Evolutionary conservation across 805 yeast genomes (phyloP).

Genomic region (Candida silvicultrix): DNA sequence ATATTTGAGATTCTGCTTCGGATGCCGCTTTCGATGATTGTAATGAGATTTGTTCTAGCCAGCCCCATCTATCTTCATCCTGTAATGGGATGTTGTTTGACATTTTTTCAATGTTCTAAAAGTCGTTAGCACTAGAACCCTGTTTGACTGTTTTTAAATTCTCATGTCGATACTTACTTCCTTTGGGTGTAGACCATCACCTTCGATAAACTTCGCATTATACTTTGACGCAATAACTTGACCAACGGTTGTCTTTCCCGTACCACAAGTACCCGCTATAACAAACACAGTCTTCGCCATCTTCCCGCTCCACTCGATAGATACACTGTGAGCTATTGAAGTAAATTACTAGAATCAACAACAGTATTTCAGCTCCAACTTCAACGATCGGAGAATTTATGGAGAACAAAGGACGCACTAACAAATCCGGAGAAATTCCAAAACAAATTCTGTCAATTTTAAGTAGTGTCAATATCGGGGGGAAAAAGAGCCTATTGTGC

Average conservation of each 20-base stretch:
- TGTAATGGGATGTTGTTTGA: conserved; percentile 68
- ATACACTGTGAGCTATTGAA: too few relatives aligned
- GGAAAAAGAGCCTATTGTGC: too few relatives aligned
- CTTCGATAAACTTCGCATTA: conserved; percentile 65
- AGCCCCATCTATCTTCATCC: conserved; percentile 90
- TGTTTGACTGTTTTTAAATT: too few relatives aligned
- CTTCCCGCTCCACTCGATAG: too few relatives aligned
- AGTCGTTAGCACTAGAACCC: not conserved
- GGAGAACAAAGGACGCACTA: not conserved
- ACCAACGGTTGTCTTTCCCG: conserved; percentile 87
- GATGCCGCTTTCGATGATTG: conserved; percentile 33
- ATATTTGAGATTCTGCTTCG: conserved; percentile 21
- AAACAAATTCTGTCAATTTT: too few relatives aligned
- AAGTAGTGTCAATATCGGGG: too few relatives aligned
- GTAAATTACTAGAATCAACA: too few relatives aligned
- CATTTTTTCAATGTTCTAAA: conserved; percentile 75
- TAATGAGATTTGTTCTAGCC: conserved; percentile 57
- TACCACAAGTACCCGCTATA: conserved; percentile 94
- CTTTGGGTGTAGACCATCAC: conserved; percentile 73
- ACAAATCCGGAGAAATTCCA: not conserved
- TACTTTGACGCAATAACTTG: conserved; percentile 38
- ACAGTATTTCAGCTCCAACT: too few relatives aligned
- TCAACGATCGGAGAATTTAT: not conserved
- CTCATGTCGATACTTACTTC: conserved; percentile 18
- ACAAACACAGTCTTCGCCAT: conserved; percentile 37